These are phyloP conservation scores for Cytospora paraplurivora DNA, from an alignment of 2,329 filamentous ascomycete species.

Conservation along the genomic window DNA sequence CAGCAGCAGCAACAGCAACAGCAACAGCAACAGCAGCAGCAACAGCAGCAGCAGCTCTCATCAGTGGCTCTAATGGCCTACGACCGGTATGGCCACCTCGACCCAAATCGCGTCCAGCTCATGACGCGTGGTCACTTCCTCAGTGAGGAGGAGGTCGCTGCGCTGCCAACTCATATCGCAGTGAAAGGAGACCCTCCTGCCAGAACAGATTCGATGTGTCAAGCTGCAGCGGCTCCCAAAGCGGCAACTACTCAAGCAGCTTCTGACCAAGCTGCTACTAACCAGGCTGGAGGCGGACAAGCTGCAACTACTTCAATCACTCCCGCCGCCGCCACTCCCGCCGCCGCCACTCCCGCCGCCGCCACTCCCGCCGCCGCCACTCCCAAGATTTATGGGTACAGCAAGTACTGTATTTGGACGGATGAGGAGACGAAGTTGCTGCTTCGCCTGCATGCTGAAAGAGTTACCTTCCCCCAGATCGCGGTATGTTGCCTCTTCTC, in stretches of 20 bases:
- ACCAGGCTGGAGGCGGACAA: background rate
- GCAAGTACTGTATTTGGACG: slow-evolving; percentile 1
- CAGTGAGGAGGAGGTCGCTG: slow-evolving; percentile 1
- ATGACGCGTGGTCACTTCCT: slow-evolving; percentile 10
- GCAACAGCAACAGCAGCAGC: background rate
- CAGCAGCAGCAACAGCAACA: background rate
- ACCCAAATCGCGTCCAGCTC: slow-evolving; percentile 7
- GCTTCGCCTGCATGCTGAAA: background rate
- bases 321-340: background rate
- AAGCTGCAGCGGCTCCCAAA: background rate
- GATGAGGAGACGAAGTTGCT: background rate
- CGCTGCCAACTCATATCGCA: background rate
- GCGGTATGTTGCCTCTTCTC: background rate
- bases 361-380: background rate
- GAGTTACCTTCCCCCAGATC: background rate
- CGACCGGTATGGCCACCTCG: slow-evolving; percentile 11
- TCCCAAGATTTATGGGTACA: background rate
- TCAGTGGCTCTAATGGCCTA: slow-evolving; percentile 5
- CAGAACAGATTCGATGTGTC: too few relatives aligned
- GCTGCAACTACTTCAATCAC: background rate
- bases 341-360: too few relatives aligned
- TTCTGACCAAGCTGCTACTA: background rate
- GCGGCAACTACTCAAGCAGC: background rate
- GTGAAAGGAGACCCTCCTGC: background rate
- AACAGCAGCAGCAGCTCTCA: background rate